A percentile compares a stretch with the other conserved stretches of the same genome.
Evolutionary conservation across 106 monocot species (phyloP).

Genomic region (Platanthera zijinensis): DNA sequence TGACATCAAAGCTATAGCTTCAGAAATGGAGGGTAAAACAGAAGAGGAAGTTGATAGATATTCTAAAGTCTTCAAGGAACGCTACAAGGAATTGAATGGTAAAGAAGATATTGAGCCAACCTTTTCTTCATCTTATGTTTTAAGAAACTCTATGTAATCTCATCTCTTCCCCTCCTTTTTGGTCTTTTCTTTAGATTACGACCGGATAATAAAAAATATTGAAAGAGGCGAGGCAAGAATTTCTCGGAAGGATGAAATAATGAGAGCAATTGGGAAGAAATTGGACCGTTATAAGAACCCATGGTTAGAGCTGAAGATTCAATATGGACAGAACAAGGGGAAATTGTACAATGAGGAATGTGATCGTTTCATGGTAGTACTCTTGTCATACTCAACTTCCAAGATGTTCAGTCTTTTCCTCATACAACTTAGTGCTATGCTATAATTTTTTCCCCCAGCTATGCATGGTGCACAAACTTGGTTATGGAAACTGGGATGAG

Average conservation of each 20-base stretch:
- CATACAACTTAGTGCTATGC: neutral
- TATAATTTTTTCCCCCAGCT: constrained; percentile 26
- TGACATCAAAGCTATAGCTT: constrained; percentile 63
- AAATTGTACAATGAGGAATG: constrained; percentile 85
- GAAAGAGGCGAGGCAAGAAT: constrained; percentile 86
- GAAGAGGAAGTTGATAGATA: constrained; percentile 75
- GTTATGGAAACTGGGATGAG: constrained; percentile 87
- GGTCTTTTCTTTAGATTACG: constrained; percentile 40
- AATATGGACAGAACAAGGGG: constrained; percentile 84
- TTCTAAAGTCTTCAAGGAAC: constrained; percentile 60
- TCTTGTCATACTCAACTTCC: neutral
- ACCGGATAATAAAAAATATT: constrained; percentile 68
- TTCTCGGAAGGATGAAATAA: constrained; percentile 76
- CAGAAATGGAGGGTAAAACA: constrained; percentile 69
- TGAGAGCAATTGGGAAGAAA: constrained; percentile 78
- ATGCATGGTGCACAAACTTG: constrained; percentile 81
- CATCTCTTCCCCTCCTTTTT: neutral
- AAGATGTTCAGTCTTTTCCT: neutral
- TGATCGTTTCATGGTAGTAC: constrained; percentile 73
- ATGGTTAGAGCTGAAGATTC: constrained; percentile 78
- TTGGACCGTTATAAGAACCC: constrained; percentile 79
- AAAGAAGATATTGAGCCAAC: neutral
- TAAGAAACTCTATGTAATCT: neutral
- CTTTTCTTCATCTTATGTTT: neutral
- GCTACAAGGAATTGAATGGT: constrained; percentile 79